Evolutionary conservation across 1,284 basidiomycete genomes (phyloP).

Genomic region (Cerrena zonata): DNA sequence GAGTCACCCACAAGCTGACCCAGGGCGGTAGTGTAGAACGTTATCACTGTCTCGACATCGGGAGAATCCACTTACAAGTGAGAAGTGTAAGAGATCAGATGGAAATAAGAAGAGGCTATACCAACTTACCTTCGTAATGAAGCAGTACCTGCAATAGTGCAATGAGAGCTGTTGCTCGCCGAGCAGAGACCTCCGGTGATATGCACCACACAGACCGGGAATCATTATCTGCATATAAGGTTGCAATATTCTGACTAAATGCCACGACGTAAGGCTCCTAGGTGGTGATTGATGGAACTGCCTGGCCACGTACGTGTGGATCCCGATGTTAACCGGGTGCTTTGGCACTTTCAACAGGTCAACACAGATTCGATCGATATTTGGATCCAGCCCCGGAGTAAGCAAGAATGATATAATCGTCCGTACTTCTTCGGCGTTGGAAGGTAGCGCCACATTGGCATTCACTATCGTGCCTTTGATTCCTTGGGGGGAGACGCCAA

Average conservation of each 20-base stretch:
- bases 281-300: neutral
- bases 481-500: constrained; percentile 7
- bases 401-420: constrained; percentile 35
- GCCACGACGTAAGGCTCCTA: neutral
- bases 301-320: constrained; percentile 39
- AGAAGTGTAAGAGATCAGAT: neutral
- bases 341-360: constrained; percentile 39
- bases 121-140: constrained; percentile 58
- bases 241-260: constrained; percentile 37
- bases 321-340: constrained; percentile 40
- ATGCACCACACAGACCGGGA: constrained; percentile 56
- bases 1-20: constrained; percentile 48
- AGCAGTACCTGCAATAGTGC: constrained; percentile 66
- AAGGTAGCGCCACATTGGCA: constrained; percentile 2
- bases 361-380: constrained; percentile 63
- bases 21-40: constrained; percentile 73
- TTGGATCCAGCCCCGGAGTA: constrained; percentile 41
- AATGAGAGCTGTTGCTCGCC: constrained; percentile 62
- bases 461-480: neutral
- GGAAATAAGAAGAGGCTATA: too few species aligned
- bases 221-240: constrained; percentile 37
- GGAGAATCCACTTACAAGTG: constrained; percentile 52
- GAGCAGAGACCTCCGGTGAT: constrained; percentile 65
- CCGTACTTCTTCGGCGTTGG: constrained; percentile 19
- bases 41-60: constrained; percentile 62